phyloP scores from a whole-genome alignment of 2,329 filamentous ascomycete genomes.

The Exophiala aquamarina region DNA sequence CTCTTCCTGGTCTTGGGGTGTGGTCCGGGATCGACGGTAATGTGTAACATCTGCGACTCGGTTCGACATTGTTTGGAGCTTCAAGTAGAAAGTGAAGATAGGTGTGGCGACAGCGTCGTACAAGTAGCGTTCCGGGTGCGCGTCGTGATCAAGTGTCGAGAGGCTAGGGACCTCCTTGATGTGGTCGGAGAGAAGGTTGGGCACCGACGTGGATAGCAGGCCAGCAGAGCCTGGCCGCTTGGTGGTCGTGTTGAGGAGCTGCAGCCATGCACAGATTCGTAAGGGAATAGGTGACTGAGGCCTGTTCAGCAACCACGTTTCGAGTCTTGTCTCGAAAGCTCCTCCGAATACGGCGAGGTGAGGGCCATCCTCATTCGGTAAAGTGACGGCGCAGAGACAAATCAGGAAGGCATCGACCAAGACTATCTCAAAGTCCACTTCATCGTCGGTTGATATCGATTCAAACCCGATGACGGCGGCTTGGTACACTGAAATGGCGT shows the following conservation, averaged over 20 bases:
- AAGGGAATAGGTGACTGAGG: neutral
- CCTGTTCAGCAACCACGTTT: neutral
- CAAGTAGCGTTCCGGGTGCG: neutral
- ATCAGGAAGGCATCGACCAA: constrained; percentile 7
- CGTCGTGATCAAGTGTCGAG: neutral
- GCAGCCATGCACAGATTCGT: constrained; percentile 10
- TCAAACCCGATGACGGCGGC: constrained; percentile 1
- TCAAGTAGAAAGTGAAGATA: constrained; percentile 4
- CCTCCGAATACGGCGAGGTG: neutral
- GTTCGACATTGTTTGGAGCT: constrained; percentile 6
- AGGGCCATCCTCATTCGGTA: constrained; percentile 2
- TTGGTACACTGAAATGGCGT: constrained; percentile 5
- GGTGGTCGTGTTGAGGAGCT: constrained; percentile 5
- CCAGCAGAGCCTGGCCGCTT: constrained; percentile 7
- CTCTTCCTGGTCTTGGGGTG: constrained; percentile 9
- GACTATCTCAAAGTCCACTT: neutral
- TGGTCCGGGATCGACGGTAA: constrained; percentile 11
- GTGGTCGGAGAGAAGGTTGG: neutral
- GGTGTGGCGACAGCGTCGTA: constrained; percentile 5
- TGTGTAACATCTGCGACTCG: constrained; percentile 10
- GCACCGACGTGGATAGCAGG: constrained; percentile 6
- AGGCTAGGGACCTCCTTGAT: neutral
- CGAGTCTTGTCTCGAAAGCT: constrained; percentile 1
- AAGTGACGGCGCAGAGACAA: constrained; percentile 6
- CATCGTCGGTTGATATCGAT: neutral